These are phyloP conservation scores for Labyrinthula sp. DNA, from an alignment of 352 stramenopile genomes.

Conservation along the genomic window DNA sequence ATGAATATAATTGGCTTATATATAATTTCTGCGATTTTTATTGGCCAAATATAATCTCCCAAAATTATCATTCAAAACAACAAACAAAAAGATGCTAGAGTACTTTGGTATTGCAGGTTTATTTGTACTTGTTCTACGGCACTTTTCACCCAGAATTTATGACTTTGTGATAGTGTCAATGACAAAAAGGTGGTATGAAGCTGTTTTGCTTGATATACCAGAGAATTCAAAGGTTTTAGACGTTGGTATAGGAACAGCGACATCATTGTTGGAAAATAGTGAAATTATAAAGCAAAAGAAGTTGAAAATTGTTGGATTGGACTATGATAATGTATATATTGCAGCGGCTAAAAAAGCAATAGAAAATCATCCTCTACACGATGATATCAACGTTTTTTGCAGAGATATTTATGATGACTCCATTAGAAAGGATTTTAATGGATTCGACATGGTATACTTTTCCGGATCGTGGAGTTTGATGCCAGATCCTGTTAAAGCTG, in stretches of 20 bases:
- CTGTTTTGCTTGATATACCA: conserved; percentile 47
- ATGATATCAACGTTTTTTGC: conserved; percentile 44
- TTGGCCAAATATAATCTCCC: no score
- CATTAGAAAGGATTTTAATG: conserved; percentile 19
- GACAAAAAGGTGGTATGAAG: conserved; percentile 61
- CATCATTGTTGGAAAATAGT: conserved; percentile 45
- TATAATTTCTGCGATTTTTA: no score
- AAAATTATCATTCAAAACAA: no score
- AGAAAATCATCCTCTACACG: conserved; percentile 34
- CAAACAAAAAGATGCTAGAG: no score
- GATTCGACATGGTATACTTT: conserved; percentile 67
- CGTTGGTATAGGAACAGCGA: conserved; percentile 60
- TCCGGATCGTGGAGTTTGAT: conserved; percentile 69
- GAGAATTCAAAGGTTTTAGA: conserved; percentile 48
- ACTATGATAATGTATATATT: conserved; percentile 66
- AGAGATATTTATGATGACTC: conserved; percentile 50
- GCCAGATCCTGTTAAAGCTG: conserved; percentile 53
- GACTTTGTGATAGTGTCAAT: conserved; percentile 58
- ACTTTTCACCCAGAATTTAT: conserved; percentile 53
- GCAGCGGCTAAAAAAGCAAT: conserved; percentile 44
- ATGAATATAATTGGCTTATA: no score
- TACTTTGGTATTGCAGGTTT: no score
- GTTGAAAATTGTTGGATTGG: conserved; percentile 54
- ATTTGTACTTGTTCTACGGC: conserved; percentile 41
- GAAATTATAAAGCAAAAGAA: conserved; percentile 45